Evolutionary conservation across 176 grass and related monocot species (phyloP).

Genomic region (Metroxylon sagu): DNA sequence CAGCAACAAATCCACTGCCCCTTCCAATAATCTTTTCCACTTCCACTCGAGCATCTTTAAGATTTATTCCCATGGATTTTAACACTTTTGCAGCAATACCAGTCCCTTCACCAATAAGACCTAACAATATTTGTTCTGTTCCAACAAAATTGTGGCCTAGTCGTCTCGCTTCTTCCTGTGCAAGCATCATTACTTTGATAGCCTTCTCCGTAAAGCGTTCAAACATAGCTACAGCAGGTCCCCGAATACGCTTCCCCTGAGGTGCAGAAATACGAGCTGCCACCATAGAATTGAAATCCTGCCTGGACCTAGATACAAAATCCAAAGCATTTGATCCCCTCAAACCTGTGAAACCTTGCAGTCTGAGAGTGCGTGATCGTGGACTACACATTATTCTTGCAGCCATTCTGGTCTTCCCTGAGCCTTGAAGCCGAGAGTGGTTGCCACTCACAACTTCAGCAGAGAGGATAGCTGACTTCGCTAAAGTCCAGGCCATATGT

Average conservation of each 20-base stretch:
- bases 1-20: conserved; percentile 88
- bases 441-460: conserved; percentile 21
- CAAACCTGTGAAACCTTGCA: conserved; percentile 50
- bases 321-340: conserved; percentile 26
- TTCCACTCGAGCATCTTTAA: conserved; percentile 90
- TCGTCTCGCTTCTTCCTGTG: conserved; percentile 86
- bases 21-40: conserved; percentile 94
- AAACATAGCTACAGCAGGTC: conserved; percentile 59
- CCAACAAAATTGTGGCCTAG: conserved; percentile 91
- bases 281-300: conserved; percentile 30
- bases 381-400: conserved; percentile 40
- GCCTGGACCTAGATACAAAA: conserved; percentile 19
- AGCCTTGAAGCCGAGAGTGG: conserved; percentile 19
- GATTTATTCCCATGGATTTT: conserved; percentile 98
- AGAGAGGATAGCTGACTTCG: conserved; percentile 60
- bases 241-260: conserved; percentile 17
- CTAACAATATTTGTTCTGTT: conserved; percentile 84
- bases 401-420: conserved; percentile 21
- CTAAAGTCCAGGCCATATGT: conserved; percentile 65
- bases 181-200: conserved; percentile 94
- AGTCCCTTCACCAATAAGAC: conserved; percentile 81
- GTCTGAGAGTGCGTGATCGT: conserved; percentile 24
- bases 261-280: conserved; percentile 34
- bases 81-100: conserved; percentile 97
- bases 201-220: conserved; percentile 93